Conservation (phyloP, 2,329 filamentous ascomycete genomes). For the Fusarium hainanense region DNA sequence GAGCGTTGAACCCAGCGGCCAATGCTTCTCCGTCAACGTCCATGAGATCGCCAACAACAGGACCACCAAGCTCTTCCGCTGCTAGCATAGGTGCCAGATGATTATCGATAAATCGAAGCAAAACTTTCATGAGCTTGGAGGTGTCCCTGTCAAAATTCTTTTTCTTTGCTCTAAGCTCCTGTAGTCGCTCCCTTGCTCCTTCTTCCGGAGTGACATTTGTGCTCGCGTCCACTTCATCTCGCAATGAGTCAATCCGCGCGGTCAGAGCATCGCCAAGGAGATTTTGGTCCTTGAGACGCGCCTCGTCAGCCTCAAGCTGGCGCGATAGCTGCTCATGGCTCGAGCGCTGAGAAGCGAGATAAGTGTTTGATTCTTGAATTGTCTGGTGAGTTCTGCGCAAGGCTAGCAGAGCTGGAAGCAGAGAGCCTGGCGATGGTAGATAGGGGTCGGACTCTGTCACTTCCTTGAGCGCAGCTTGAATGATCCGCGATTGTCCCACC, state of each 20-base stretch:
- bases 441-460: conserved; percentile 71
- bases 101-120: conserved; percentile 77
- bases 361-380: conserved; percentile 71
- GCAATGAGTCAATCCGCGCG: conserved; percentile 69
- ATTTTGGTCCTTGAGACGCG: conserved; percentile 65
- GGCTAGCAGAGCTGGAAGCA: conserved; percentile 77
- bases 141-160: conserved; percentile 70
- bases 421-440: conserved; percentile 73
- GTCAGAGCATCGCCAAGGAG: conserved; percentile 65
- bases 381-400: conserved; percentile 74
- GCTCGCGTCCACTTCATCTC: conserved; percentile 65
- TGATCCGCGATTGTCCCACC: conserved; percentile 53
- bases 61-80: conserved; percentile 84
- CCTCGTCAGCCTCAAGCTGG: conserved; percentile 62
- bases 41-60: conserved; percentile 80
- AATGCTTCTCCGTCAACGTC: conserved; percentile 71
- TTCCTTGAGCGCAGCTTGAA: conserved; percentile 74
- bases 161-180: conserved; percentile 69
- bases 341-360: conserved; percentile 60
- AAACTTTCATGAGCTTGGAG: conserved; percentile 67
- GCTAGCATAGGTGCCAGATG: conserved; percentile 80
- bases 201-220: conserved; percentile 70
- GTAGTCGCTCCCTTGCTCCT: conserved; percentile 70
- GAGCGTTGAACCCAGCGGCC: conserved; percentile 68
- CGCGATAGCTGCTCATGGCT: conserved; percentile 58